A percentile compares a stretch with the other conserved stretches of the same genome.
Conservation (phyloP, 108 stramenopile species). For the Aurantiochytrium sp. region DNA sequence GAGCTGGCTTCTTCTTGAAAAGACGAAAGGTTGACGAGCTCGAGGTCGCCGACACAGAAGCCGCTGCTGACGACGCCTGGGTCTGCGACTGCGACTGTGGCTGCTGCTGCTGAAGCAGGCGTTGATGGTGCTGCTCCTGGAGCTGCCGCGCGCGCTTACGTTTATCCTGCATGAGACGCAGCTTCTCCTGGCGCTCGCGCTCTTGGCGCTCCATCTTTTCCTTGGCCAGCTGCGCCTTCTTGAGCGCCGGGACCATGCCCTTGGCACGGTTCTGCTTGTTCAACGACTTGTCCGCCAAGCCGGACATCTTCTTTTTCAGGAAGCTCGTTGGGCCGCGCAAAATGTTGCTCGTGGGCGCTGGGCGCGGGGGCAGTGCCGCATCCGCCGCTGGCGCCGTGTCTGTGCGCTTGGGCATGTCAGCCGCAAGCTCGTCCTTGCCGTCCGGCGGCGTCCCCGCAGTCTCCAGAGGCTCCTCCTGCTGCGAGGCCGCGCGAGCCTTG, state of each 20-base stretch:
- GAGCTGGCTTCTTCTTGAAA: not conserved
- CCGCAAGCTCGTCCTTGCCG: too few relatives aligned
- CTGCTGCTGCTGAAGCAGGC: too few relatives aligned
- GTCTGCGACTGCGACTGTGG: too few relatives aligned
- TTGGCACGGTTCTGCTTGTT: not conserved
- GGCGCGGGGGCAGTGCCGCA: not conserved
- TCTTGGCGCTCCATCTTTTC: not conserved
- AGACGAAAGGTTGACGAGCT: not conserved
- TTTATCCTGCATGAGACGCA: not conserved
- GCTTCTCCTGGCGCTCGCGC: not conserved
- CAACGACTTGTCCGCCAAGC: not conserved
- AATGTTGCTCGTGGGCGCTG: not conserved
- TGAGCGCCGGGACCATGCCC: not conserved
- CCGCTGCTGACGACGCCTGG: too few relatives aligned
- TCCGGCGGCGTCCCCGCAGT: too few relatives aligned
- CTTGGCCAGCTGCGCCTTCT: not conserved
- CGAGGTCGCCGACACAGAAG: not conserved
- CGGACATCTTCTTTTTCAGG: not conserved
- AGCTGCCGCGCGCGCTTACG: not conserved
- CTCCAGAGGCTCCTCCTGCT: too few relatives aligned
- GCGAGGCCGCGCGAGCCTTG: too few relatives aligned
- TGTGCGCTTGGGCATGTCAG: too few relatives aligned
- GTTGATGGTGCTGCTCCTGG: not conserved
- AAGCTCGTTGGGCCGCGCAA: not conserved
- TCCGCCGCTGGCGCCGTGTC: not conserved